A percentile compares a stretch with the other conserved stretches of the same genome.
phyloP scores from a whole-genome alignment of 805 yeast species.

The Hanseniaspora thailandica region DNA sequence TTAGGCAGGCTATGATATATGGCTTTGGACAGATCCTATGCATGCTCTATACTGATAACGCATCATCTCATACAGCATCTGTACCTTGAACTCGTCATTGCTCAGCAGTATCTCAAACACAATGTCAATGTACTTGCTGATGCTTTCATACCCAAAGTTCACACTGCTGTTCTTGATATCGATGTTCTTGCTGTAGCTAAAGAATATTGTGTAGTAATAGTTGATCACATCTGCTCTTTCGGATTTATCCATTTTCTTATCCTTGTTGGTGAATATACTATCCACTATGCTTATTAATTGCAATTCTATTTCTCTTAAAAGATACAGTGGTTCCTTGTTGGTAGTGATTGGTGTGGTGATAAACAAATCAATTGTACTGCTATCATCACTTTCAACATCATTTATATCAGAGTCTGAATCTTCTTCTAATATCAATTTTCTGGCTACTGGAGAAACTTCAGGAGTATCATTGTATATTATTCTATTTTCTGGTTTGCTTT shows the following conservation, averaged over 20 bases:
- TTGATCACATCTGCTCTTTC: slow-evolving; percentile 3
- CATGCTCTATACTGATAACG: slow-evolving; percentile 3
- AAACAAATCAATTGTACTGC: slow-evolving; percentile 16
- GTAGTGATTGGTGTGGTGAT: slow-evolving; percentile 19
- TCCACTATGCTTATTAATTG: slow-evolving; percentile 14
- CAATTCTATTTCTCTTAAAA: slow-evolving; percentile 18
- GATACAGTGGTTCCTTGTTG: slow-evolving; percentile 18
- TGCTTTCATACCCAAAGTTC: slow-evolving; percentile 2
- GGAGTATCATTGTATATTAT: too few species aligned
- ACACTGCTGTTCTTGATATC: slow-evolving; percentile 2
- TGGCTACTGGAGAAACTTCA: not conserved
- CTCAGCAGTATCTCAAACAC: slow-evolving; percentile 6
- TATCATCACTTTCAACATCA: slow-evolving; percentile 1
- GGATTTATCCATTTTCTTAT: not conserved
- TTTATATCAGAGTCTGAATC: not conserved
- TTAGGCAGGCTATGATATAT: too few species aligned
- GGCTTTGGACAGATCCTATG: too few species aligned
- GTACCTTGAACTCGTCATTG: not conserved
- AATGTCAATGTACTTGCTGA: slow-evolving; percentile 7
- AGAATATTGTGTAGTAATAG: slow-evolving; percentile 12
- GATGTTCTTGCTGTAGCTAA: slow-evolving; percentile 13
- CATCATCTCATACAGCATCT: slow-evolving; percentile 2
- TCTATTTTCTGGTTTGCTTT: not conserved
- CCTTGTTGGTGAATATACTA: not conserved
- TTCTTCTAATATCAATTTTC: not conserved